phyloP scores from a whole-genome alignment of 2,329 filamentous ascomycete species.

The Diaporthe velutina region DNA sequence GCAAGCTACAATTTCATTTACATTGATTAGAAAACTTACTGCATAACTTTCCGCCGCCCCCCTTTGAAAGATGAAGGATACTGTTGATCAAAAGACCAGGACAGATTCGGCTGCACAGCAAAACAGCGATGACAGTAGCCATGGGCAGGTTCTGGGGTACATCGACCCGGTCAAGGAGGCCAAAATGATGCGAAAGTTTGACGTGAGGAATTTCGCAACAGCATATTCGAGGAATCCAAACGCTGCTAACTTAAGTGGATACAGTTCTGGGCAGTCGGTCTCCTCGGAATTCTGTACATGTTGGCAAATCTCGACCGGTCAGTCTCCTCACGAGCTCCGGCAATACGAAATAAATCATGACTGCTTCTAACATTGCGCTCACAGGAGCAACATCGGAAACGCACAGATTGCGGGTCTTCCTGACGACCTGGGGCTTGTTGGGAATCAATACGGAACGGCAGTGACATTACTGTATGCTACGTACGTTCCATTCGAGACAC shows the following conservation, averaged over 20 bases:
- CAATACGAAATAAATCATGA: background rate
- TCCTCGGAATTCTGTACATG: constrained; percentile 40
- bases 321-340: background rate
- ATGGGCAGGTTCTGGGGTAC: background rate
- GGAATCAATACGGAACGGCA: constrained; percentile 48
- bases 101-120: background rate
- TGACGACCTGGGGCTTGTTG: constrained; percentile 37
- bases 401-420: constrained; percentile 44
- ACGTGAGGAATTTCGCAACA: constrained; percentile 8
- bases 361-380: background rate
- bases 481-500: constrained; percentile 50
- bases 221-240: background rate
- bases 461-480: constrained; percentile 51
- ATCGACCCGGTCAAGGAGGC: constrained; percentile 37
- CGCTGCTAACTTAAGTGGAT: background rate
- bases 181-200: constrained; percentile 37
- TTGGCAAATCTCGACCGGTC: constrained; percentile 44
- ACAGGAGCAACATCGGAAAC: constrained; percentile 45
- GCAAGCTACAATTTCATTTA: background rate
- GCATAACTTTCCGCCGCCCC: background rate
- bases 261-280: constrained; percentile 30
- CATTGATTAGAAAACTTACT: background rate
- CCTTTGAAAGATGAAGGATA: background rate
- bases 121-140: background rate
- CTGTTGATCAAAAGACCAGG: background rate